Evolutionary conservation across 176 grass and related monocot species (phyloP).

Genomic region (barley (Hordeum vulgare)): DNA sequence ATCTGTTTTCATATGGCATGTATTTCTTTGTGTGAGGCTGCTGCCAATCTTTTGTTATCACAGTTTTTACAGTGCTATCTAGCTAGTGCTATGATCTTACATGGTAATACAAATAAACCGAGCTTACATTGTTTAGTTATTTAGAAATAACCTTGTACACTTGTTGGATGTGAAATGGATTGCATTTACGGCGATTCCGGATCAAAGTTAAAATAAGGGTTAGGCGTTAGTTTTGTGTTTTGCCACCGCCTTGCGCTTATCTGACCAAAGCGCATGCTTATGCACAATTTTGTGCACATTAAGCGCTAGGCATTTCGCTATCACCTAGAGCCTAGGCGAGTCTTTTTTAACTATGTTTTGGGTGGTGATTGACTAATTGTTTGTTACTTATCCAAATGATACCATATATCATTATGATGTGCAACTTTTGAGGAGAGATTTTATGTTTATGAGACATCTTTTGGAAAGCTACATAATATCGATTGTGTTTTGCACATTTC

Average conservation of each 20-base stretch:
- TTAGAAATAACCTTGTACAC: background rate
- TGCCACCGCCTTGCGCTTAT: background rate
- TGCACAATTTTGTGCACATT: background rate
- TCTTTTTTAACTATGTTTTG: background rate
- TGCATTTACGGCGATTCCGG: background rate
- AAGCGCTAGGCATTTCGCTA: background rate
- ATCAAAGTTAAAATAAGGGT: background rate
- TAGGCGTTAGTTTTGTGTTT: background rate
- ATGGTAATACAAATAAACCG: background rate
- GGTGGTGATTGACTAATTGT: background rate
- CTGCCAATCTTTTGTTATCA: background rate
- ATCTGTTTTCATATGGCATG: background rate
- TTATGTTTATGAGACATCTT: constrained; percentile 1
- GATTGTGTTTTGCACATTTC: constrained; percentile 17
- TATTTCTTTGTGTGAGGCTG: background rate
- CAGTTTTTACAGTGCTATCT: background rate
- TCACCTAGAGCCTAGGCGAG: background rate
- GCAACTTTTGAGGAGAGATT: background rate
- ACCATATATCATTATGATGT: background rate
- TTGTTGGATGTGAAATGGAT: background rate
- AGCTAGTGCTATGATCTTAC: background rate
- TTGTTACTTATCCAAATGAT: background rate
- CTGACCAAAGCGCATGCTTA: background rate
- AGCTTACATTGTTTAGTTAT: constrained; percentile 13
- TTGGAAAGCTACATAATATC: background rate